phyloP scores from a whole-genome alignment of 192 early-diverging fungal genomes.

The Coemansia sp. region DNA sequence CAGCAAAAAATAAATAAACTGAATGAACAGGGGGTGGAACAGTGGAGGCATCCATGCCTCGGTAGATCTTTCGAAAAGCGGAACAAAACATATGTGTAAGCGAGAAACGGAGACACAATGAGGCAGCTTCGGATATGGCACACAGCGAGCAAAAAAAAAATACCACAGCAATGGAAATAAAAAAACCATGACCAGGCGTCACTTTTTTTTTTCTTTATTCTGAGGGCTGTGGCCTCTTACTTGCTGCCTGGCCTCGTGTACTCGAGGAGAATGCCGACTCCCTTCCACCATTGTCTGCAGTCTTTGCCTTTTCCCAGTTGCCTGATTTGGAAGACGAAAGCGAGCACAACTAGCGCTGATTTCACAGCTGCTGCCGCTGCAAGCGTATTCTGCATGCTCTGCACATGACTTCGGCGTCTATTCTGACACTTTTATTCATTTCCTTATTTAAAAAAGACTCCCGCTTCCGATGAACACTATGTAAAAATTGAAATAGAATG shows the following conservation, averaged over 20 bases:
- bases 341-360: not conserved
- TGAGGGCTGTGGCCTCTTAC: not conserved
- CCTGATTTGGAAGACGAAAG: conserved; percentile 6
- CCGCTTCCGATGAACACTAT: too few relatives aligned
- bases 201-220: not conserved
- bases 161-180: not conserved
- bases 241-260: not conserved
- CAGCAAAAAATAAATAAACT: too few relatives aligned
- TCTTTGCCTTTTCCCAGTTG: conserved; percentile 14
- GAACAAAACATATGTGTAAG: not conserved
- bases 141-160: too few relatives aligned
- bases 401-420: conserved; percentile 24
- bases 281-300: not conserved
- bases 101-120: too few relatives aligned
- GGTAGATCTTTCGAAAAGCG: not conserved
- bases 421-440: conserved; percentile 9
- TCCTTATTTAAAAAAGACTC: too few relatives aligned
- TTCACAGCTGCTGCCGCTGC: not conserved
- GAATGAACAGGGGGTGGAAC: too few relatives aligned
- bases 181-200: not conserved
- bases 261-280: not conserved
- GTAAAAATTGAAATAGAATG: too few relatives aligned
- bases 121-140: not conserved
- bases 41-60: not conserved
- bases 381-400: conserved; percentile 10